Conservation (phyloP, 306 rosid genomes). For the Vigna radiata region DNA sequence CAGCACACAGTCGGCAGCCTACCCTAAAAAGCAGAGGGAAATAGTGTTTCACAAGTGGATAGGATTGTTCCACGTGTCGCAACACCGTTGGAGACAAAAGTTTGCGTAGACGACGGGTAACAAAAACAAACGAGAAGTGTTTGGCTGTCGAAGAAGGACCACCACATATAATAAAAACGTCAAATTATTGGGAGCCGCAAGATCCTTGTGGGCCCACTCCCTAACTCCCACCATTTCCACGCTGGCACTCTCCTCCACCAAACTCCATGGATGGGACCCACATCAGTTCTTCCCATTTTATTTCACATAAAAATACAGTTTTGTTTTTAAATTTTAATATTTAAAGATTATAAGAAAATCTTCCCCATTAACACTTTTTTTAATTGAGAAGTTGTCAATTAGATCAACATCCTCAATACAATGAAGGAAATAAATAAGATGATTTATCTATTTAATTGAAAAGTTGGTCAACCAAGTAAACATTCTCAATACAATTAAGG, state of each 20-base stretch:
- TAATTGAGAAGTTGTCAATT: no score
- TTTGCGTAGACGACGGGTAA: conserved; percentile 8
- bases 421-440: no score
- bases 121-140: background rate
- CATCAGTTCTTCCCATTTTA: no score
- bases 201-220: conserved; percentile 23
- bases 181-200: conserved; percentile 32
- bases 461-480: no score
- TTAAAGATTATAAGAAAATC: no score
- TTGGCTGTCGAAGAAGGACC: background rate
- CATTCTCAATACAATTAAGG: no score
- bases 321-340: no score
- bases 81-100: background rate
- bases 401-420: no score
- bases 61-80: background rate
- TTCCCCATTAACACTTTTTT: no score
- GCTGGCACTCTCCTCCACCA: background rate
- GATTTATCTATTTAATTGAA: no score
- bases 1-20: background rate
- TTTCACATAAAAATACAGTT: no score
- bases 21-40: background rate
- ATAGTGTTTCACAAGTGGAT: background rate
- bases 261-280: no score
- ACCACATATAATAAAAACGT: background rate
- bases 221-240: background rate